phyloP scores from a whole-genome alignment of 441 rosid species.

The Breynia disticha region DNA sequence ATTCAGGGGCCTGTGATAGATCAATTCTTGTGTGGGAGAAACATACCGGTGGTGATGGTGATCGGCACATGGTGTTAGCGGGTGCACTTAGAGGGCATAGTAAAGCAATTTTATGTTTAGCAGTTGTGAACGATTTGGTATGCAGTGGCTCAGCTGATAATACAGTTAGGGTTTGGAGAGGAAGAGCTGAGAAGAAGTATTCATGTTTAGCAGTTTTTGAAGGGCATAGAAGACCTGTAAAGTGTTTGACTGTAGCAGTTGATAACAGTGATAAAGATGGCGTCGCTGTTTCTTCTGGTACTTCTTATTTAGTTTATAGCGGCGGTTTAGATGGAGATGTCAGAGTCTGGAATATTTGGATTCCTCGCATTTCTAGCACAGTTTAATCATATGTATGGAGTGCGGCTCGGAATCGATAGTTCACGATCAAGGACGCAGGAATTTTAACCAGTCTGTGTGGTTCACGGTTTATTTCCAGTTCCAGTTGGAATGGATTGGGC shows the following conservation, averaged over 20 bases:
- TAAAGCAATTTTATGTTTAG: constrained; percentile 55
- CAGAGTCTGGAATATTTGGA: constrained; percentile 41
- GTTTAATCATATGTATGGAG: no score
- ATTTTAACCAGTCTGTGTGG: no score
- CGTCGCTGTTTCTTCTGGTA: not conserved
- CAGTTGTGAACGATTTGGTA: constrained; percentile 35
- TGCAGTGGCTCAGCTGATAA: constrained; percentile 68
- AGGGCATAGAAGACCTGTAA: constrained; percentile 57
- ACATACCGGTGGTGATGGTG: constrained; percentile 15
- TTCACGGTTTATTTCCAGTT: no score
- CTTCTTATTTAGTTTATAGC: constrained; percentile 37
- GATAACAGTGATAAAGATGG: constrained; percentile 10
- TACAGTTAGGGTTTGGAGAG: constrained; percentile 55
- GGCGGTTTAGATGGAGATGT: constrained; percentile 55
- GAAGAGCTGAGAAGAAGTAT: constrained; percentile 31
- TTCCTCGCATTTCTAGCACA: constrained; percentile 1
- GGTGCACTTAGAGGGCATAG: constrained; percentile 75
- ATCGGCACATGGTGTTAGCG: constrained; percentile 30
- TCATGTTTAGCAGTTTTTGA: constrained; percentile 48
- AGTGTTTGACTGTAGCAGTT: constrained; percentile 41
- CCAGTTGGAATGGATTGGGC: no score
- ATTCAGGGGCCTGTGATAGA: constrained; percentile 71
- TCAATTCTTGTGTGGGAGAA: constrained; percentile 68
- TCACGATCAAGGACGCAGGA: no score
- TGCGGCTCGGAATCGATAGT: no score